A percentile compares a stretch with the other conserved stretches of the same genome.
phyloP scores from a whole-genome alignment of 75 land plant species.

The Larix kaempferi region DNA sequence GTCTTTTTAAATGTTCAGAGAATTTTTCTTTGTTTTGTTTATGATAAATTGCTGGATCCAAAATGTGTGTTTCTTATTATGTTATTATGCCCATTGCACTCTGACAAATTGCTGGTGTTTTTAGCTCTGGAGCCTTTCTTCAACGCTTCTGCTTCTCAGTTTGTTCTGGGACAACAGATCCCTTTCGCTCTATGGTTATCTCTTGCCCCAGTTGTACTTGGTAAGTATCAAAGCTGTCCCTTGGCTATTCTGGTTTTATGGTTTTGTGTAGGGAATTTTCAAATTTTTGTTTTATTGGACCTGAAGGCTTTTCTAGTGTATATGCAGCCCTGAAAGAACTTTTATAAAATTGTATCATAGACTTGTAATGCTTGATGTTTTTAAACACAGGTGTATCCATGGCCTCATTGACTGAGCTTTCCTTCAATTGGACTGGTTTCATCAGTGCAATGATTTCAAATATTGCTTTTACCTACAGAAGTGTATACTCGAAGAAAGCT shows the following conservation, averaged over 20 bases:
- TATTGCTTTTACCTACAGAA: conserved; percentile 97
- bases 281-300: background rate
- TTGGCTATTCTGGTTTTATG: background rate
- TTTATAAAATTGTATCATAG: background rate
- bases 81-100: background rate
- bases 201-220: conserved; percentile 87
- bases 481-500: conserved; percentile 98
- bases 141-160: conserved; percentile 98
- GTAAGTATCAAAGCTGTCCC: conserved; percentile 28
- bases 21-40: background rate
- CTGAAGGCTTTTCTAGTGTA: background rate
- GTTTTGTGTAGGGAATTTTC: background rate
- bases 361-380: background rate
- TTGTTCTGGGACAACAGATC: conserved; percentile 91
- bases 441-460: conserved; percentile 98
- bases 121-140: conserved; percentile 99
- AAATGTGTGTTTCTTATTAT: background rate
- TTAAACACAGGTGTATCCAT: conserved; percentile 81
- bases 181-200: conserved; percentile 85
- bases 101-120: conserved; percentile 1
- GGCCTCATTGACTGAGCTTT: conserved; percentile 98
- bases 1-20: background rate
- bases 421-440: conserved; percentile 98
- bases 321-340: background rate
- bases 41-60: background rate